Evolutionary conservation across 2,329 filamentous ascomycete genomes (phyloP), one percentile per base, ranked within the genome.

Genomic region (Myriosclerotinia curreyana): DNA sequence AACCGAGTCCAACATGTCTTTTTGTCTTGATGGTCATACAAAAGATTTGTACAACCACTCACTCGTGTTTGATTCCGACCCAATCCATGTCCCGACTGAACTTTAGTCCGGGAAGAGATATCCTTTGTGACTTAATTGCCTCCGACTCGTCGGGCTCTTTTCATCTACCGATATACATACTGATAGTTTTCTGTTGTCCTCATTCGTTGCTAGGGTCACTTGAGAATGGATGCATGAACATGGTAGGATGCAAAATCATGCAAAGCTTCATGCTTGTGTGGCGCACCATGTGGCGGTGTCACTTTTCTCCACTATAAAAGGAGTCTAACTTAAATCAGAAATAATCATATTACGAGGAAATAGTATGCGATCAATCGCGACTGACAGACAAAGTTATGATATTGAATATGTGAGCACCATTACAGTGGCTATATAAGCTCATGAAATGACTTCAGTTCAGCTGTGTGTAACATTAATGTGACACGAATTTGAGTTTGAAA

Each of bases 61-160:
- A 31, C 42, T 61, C 59, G 59, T 54, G 59, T 42, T 55, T 46
- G 7, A n/a, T 46, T 54, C 52, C 20, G 52, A 54, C 34, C 52
- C 52, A 54, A 20, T 48, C 54, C 28, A 58, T n/a, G 54, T 58
- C 54, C 42, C 28, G 54, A 48, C 28, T 46, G 14, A 25, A 58
- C 40, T 20, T 58, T 46, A 34, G 40, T 34, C 20, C 28, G 12
- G 42, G 28, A 58, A 20, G 54, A 14, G 14, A 15, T 46, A 58
- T 46, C 54, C 40, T 56, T 34, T 34, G 20, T 56, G 54, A 17
- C 2, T 15, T 12, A 56, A 40, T 58, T 46, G 46, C 28, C 40
- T 34, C 54, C 40, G 25, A n/a, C 25, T 46, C 20, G 6, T 46
- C 54, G 28, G 40, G 14, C 20, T 22, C 54, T 58, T 58, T 46